Conservation (phyloP, 495 filamentous ascomycete genomes). For the Xylaria telfairii region DNA sequence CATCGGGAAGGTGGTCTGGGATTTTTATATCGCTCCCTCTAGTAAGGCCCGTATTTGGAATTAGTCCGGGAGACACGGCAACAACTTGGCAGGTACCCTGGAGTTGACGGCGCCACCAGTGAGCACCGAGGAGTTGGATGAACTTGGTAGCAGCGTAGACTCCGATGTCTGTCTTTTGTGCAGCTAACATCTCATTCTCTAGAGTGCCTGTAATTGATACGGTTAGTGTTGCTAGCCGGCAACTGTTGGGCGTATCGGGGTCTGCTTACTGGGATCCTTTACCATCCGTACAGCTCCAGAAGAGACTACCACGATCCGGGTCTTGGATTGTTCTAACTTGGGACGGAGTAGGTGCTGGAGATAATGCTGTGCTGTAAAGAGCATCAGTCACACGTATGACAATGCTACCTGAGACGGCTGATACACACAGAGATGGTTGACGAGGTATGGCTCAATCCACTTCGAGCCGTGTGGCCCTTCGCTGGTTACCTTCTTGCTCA, state of each 20-base stretch:
- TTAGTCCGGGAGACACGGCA: constrained; percentile 52
- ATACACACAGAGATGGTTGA: constrained; percentile 52
- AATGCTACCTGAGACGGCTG: background rate
- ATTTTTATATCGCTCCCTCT: constrained; percentile 29
- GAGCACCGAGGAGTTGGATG: constrained; percentile 49
- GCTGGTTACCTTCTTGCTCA: constrained; percentile 29
- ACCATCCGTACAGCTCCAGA: constrained; percentile 46
- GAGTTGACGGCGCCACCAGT: constrained; percentile 58
- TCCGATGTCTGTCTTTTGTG: constrained; percentile 31
- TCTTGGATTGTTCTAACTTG: constrained; percentile 44
- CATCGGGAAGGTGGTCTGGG: constrained; percentile 39
- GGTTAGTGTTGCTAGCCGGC: constrained; percentile 6
- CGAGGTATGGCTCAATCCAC: constrained; percentile 48
- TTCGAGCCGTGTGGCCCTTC: constrained; percentile 42
- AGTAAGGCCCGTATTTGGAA: constrained; percentile 45
- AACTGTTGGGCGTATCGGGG: background rate
- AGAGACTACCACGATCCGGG: constrained; percentile 51
- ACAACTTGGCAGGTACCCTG: constrained; percentile 44
- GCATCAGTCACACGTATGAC: background rate
- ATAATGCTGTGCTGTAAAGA: constrained; percentile 50
- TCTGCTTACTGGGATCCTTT: constrained; percentile 38
- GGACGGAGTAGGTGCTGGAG: constrained; percentile 47
- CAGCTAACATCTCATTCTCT: constrained; percentile 41
- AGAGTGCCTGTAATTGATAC: constrained; percentile 28
- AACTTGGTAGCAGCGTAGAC: constrained; percentile 51